Base-by-base conservation (phyloP, 768 basidiomycete species). In the Lyophyllum semitale region DNA sequence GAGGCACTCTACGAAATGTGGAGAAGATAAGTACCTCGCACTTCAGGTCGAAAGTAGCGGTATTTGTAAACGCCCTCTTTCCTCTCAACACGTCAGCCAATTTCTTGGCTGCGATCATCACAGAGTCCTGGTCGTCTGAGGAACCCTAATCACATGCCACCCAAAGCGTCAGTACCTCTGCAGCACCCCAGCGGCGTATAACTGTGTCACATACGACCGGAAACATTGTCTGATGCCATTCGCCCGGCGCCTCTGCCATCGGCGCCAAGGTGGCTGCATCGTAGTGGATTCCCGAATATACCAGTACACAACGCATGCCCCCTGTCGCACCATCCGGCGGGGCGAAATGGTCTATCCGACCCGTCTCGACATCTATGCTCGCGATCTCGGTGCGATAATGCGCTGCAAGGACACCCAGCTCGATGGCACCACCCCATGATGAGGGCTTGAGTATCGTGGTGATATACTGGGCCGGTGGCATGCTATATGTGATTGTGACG, bases 211-310 rank as follows among this genome's bases (percentile, higher is more conserved):
- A 64, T 55, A 80, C 84, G 9, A 85, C 75, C 8, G 86, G 87
- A 65, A 93, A 93, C 45, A 91, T 67, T 2, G 90, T 93, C 64
- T 93, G 89, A 71, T 98, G 95, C 82, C 95, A 99, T 55, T 91
- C 94, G 25, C 75, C 66, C 0, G 92, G 91, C 2, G 89, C 91
- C 43, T 86, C 85, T 8, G 77, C 74, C 70, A 83, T 78, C 0
- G 93, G 97, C 15, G 95, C 85, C 37, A 95, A 73, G 0, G 91
- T 87, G 5, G 89, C 84, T 8, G 92, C 92, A 69, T 99, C 96
- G 70, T 99, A 99, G 69, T 98, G 95, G 43, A 98, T 97, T 2
- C 96, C 96, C 0, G 91, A 93, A 73, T 98, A 98, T 4, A 98
- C 78, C n/a, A 98, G 66, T 13, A 97, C 69, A 54, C 85, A 88